Percentiles rank a stretch among this genome's conserved stretches.
Evolutionary conservation across 495 filamentous ascomycete genomes (phyloP).

Genomic region (Hypoxylon fuscum): DNA sequence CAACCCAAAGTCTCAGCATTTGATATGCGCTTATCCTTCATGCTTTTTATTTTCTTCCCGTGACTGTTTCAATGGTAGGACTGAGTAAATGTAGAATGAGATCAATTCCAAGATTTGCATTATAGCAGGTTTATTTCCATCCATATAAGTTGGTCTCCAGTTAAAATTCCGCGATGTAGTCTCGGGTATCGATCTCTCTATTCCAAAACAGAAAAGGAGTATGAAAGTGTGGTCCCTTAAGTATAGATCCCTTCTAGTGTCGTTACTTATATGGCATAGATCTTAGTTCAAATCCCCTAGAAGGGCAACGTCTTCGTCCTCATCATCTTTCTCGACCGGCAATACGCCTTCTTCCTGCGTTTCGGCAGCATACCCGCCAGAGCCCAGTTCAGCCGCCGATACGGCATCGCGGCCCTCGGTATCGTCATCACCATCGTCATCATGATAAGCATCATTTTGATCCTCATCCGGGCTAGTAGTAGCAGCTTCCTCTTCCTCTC

Average conservation of each 20-base stretch:
- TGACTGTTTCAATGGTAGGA: no score
- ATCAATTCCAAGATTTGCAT: no score
- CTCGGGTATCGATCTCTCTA: conserved; percentile 4
- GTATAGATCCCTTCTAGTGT: neutral
- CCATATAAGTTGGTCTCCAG: no score
- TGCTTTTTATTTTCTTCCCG: neutral
- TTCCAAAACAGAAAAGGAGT: no score
- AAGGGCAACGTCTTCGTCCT: conserved; percentile 43
- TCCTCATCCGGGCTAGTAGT: neutral
- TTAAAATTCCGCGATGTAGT: no score
- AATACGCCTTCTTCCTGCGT: conserved; percentile 15
- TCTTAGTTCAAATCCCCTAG: conserved; percentile 34
- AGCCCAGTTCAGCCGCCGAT: conserved; percentile 25
- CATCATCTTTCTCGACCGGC: conserved; percentile 36
- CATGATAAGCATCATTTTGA: neutral
- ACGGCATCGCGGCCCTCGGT: conserved; percentile 5
- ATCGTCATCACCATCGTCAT: conserved; percentile 6
- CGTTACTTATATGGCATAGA: neutral
- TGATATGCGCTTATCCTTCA: neutral
- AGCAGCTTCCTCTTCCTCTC: conserved; percentile 16
- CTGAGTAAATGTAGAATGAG: no score
- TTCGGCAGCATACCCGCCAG: neutral
- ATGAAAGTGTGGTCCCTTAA: neutral
- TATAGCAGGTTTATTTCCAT: no score
- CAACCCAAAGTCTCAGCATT: neutral